phyloP scores from a whole-genome alignment of 257 asterid species.

The Plantago ovata region DNA sequence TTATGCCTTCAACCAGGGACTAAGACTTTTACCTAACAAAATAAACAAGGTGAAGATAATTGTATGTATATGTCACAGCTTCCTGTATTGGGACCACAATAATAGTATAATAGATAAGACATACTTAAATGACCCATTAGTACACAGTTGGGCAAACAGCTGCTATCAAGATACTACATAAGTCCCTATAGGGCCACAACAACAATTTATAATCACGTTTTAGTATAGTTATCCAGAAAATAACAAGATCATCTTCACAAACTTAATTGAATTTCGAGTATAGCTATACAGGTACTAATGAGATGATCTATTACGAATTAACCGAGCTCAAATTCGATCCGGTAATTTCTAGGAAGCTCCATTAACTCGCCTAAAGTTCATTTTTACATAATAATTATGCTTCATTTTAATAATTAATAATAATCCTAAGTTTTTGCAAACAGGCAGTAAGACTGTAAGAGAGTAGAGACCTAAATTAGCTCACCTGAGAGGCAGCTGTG shows the following conservation, averaged over 20 bases:
- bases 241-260: no score
- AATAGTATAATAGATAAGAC: neutral
- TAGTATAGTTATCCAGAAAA: neutral
- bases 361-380: no score
- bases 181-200: neutral
- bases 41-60: constrained; percentile 23
- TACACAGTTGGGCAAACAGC: constrained; percentile 17
- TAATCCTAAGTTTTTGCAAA: neutral
- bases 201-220: neutral
- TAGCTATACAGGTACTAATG: no score
- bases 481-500: constrained; percentile 92
- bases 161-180: constrained; percentile 1
- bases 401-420: no score
- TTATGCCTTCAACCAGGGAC: constrained; percentile 15
- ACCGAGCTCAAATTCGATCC: no score
- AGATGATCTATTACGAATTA: no score
- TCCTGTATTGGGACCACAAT: constrained; percentile 48
- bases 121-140: constrained; percentile 7
- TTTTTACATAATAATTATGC: no score
- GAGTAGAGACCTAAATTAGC: neutral
- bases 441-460: neutral
- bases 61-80: constrained; percentile 41
- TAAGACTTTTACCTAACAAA: constrained; percentile 20
- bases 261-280: no score
- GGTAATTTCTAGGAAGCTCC: no score